A percentile compares a stretch with the other conserved stretches of the same genome.
Conservation (phyloP, 148 eudicot genomes). For the Rhododendron henanense region DNA sequence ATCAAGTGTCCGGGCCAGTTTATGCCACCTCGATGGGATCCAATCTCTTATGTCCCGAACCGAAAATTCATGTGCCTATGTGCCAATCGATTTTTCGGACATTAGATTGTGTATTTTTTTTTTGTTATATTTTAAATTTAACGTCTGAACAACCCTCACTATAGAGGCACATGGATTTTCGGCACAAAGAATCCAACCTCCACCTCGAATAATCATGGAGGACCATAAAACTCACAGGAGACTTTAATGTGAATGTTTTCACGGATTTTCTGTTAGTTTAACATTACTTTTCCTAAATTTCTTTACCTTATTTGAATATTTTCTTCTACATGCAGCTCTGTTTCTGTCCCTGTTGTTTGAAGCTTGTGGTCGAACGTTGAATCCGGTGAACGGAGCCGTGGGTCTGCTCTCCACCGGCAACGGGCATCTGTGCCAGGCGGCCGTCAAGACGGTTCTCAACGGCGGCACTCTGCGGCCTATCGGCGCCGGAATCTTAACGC, state of each 20-base stretch:
- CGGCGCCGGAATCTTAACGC: slow-evolving; percentile 5
- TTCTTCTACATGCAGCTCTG: slow-evolving; percentile 25
- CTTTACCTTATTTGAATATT: background rate
- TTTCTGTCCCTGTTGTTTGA: slow-evolving; percentile 47
- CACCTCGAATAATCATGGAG: too few relatives aligned
- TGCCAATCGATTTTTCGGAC: too few relatives aligned
- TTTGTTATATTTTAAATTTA: too few relatives aligned
- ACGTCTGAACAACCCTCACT: too few relatives aligned
- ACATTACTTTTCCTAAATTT: background rate
- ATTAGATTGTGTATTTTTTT: too few relatives aligned
- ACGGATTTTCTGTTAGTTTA: too few relatives aligned
- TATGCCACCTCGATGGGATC: accelerated
- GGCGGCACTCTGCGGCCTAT: slow-evolving; percentile 33
- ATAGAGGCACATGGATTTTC: too few relatives aligned
- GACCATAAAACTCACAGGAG: too few relatives aligned
- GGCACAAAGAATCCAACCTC: too few relatives aligned
- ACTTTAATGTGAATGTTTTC: too few relatives aligned
- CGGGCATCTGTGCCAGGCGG: slow-evolving; percentile 44
- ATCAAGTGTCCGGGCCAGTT: accelerated
- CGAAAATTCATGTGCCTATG: too few relatives aligned
- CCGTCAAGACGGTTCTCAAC: slow-evolving; percentile 42
- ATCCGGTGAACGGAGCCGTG: slow-evolving; percentile 50
- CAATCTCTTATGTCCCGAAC: too few relatives aligned
- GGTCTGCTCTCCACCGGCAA: slow-evolving; percentile 48
- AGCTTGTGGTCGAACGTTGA: slow-evolving; percentile 51